Evolutionary conservation across 106 monocot species (phyloP), one percentile per base, ranked within the genome.

Genomic region (Narthecium ossifragum): DNA sequence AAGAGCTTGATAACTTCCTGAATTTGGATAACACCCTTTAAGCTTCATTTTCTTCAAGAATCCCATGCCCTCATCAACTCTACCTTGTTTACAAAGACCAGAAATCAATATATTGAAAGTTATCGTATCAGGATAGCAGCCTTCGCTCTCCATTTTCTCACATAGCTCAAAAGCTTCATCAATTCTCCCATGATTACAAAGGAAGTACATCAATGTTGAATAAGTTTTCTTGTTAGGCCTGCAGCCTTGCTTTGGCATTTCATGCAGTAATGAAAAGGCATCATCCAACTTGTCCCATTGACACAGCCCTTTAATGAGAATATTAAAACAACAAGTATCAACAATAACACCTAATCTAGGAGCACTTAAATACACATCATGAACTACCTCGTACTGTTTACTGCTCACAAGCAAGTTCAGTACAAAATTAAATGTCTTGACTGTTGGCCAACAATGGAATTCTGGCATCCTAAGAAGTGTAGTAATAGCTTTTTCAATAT

Each of bases 281-380:
- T 73, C 82, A 46, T 78, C 85, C 17, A 85, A 63, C 27, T 78
- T 85, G 4, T 62, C 72, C 33, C 71, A 70, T 11, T 75, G 60
- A 50, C 93, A 88, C 57, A 88, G 62, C 6, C 88, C 88, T 49
- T 88, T 93, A 58, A 93, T 80, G 52, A 93, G 82, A 74, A 93
- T 93, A 64, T 93, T 93, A 48, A 93, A 93, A 66, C 77, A 81
- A 64, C 93, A 93, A 4, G 93, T 85, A 41, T 93, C 93, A 15
- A 77, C 31, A 1, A 60, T 63, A 53, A 93, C 49, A 9, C 88
- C 93, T 69, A 93, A 66, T 21, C 31, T 56, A 1, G 76, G 60
- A 25, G 88, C 88, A 34, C 71, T 76, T 26, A 80, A 36, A 51
- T 78, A 88, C 15, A 88, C 57, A 55, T 88, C 80, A 50, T 82